Base-by-base conservation (phyloP, 192 early-diverging fungal species). In the Radiomyces spectabilis region DNA sequence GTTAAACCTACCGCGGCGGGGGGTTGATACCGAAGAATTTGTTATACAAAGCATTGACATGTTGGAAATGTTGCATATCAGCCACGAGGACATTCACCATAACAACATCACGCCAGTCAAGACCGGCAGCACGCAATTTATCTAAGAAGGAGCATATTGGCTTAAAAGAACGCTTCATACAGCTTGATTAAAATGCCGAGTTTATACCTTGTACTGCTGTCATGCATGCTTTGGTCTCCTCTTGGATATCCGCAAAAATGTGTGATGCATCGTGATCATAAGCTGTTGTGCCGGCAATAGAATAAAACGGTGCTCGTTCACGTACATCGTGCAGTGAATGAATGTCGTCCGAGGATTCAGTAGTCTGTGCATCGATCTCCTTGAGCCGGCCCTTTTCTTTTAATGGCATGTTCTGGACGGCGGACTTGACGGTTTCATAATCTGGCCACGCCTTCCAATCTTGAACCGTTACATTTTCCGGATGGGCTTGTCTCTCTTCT, bases 1-100 rank as follows among this genome's bases (percentile, higher is more conserved):
- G 19, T 40, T 13, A 2, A 4, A 21, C 21, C 39, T 73, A 84
- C 82, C 84, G 62, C n/a, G 89, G 76, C 0, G 89, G 77, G 6
- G 89, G 89, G 56, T 89, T 88, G 24, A 81, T 68, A 31, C 72
- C 78, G 56, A 89, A 87, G 47, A 80, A 89, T 1, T 48, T 57
- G 47, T 78, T 78, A 64, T 92, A 92, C 9, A 76, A 68, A 7
- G 33, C 35, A 59, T 92, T 92, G 25, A 92, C 53, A 2, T 45
- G 49, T 1, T 51, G 71, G 64, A 92, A 92, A 27, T 79, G 66
- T 5, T 53, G 50, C 84, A 92, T 86, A 51, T 87, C 70, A 4
- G 68, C 49, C 0, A 89, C 75, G 59, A 76, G 81, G 0, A 92
- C 79, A 42, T 81, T 75, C 72, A 90, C 81, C 40, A 74, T 59